These are phyloP conservation scores for Stylonectria norvegica DNA, from an alignment of 2,329 filamentous ascomycete species.

Conservation along the genomic window DNA sequence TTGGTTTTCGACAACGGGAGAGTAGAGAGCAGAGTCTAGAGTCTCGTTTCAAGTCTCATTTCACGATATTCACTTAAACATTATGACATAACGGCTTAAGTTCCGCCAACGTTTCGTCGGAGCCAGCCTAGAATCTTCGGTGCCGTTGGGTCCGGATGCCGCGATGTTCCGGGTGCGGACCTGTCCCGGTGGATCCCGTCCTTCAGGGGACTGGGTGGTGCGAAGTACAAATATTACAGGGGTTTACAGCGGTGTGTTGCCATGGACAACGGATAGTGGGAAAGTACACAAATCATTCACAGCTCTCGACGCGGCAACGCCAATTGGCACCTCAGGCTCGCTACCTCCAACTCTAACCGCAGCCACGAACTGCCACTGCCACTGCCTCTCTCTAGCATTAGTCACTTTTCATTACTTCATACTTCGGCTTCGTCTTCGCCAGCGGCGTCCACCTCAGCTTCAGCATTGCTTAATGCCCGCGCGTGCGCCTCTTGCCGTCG, in stretches of 20 bases:
- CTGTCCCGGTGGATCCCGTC: background rate
- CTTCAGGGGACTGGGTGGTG: background rate
- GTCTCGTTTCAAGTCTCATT: no score
- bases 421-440: conserved; percentile 4
- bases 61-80: no score
- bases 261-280: conserved; percentile 29
- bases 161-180: conserved; percentile 7
- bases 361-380: background rate
- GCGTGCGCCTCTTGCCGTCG: conserved; percentile 9
- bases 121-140: conserved; percentile 2
- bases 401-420: background rate
- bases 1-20: no score
- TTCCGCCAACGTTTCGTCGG: no score
- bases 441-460: conserved; percentile 8
- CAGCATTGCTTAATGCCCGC: conserved; percentile 30
- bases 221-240: conserved; percentile 3
- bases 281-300: conserved; percentile 36
- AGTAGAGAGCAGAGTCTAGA: no score
- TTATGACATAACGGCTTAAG: no score
- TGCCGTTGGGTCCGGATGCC: conserved; percentile 6
- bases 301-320: conserved; percentile 14
- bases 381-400: background rate
- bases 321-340: conserved; percentile 13
- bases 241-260: conserved; percentile 20
- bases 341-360: conserved; percentile 8